phyloP scores from a whole-genome alignment of 2,329 filamentous ascomycete genomes.

The Trichoderma sp. region DNA sequence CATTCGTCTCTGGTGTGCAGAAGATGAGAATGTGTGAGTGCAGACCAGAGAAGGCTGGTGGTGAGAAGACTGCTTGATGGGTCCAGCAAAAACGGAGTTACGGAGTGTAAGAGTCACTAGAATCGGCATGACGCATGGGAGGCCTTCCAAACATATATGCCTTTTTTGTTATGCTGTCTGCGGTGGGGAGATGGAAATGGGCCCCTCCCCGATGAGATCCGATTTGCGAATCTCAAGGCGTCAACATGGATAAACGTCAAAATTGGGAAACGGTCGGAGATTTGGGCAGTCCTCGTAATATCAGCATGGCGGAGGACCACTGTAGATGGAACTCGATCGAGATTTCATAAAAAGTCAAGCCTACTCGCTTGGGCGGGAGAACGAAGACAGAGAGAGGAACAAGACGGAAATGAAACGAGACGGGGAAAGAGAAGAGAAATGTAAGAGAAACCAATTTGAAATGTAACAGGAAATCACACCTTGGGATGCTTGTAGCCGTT shows the following conservation, averaged over 20 bases:
- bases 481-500: conserved; percentile 19
- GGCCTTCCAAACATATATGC: conserved; percentile 4
- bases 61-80: neutral
- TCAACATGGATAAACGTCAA: neutral
- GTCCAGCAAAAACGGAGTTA: neutral
- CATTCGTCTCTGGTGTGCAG: neutral
- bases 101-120: neutral
- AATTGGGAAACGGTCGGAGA: neutral
- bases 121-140: neutral
- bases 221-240: conserved; percentile 12
- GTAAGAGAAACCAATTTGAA: neutral
- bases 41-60: neutral
- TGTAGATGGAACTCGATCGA: neutral
- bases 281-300: neutral
- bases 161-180: neutral
- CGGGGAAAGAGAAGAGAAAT: neutral
- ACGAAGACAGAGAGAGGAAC: neutral
- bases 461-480: neutral
- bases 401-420: neutral
- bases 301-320: neutral
- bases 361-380: neutral
- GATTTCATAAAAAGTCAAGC: neutral
- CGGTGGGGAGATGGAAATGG: neutral
- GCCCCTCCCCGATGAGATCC: neutral
- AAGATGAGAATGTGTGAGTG: neutral